Evolutionary conservation across 148 eudicot genomes (phyloP), one percentile per base, ranked within the genome.

Genomic region (Rheum nobile): DNA sequence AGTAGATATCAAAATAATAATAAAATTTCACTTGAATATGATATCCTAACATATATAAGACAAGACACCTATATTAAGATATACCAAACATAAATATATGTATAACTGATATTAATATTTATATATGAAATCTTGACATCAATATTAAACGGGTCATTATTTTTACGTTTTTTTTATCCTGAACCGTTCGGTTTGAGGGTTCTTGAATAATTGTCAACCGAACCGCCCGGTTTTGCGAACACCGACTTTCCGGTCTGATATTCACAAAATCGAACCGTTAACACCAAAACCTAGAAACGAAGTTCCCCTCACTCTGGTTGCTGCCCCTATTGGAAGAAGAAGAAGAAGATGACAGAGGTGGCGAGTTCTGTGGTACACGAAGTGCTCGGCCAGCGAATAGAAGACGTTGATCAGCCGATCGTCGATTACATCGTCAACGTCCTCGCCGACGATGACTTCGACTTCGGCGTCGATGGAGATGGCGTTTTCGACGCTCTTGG

Each of bases 391-490:
- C 87, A 34, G 17, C 76, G 86, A 28, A 76, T 84, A 3, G 77
- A 77, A 0, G 99, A 96, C 46, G 78, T 96, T 0, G 99, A 96
- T 82, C 76, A 92, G 73, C 99, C 97, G 4, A 96, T 96, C 44
- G 77, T 92, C 54, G 94, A 89, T 24, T 96, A 96, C 79, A 85
- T 96, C 81, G 72, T 96, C 71, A 96, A 92, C 54, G 99, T 96
- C 72, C 97, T 96, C 83, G 99, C 95, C 75, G 99, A 96, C 55
- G 99, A 96, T 22, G 99, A 96, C 75, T 96, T 96, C 80, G 99
- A 96, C 85, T 92, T 96, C 82, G 99, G 97, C 39, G 78, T 38
- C 57, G 95, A 90, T 17, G 99, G 99, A 11, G 95, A 90, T 50
- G 97, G 96, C 61, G 92, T 88, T 75, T 85, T 88, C 75, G 96